Percentiles rank a stretch among this genome's conserved stretches.
These are phyloP conservation scores for Pyrrhoderma noxium DNA, from an alignment of 1,284 basidiomycete species.

Conservation along the genomic window DNA sequence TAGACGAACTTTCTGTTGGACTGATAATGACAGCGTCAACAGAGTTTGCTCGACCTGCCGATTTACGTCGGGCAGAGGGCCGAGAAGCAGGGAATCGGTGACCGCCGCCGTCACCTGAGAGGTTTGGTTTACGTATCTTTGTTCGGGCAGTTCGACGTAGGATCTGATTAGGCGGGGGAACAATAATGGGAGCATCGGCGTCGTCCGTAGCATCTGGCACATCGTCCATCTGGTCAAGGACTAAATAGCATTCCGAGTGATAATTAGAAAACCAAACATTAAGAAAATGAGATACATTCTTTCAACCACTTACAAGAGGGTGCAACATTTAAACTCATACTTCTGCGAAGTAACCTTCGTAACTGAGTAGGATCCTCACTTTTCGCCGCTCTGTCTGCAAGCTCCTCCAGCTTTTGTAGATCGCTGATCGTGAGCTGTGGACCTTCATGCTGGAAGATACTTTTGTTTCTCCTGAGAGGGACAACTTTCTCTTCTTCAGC, in stretches of 20 bases:
- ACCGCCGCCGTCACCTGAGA: conserved; percentile 69
- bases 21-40: conserved; percentile 32
- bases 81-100: conserved; percentile 68
- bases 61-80: conserved; percentile 31
- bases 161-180: conserved; percentile 83
- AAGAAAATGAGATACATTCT: not conserved
- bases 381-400: conserved; percentile 82
- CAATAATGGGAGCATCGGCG: conserved; percentile 83
- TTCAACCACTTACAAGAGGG: conserved; percentile 40
- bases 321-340: conserved; percentile 82
- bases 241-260: conserved; percentile 30
- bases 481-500: conserved; percentile 57
- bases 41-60: conserved; percentile 29
- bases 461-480: conserved; percentile 61
- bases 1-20: conserved; percentile 60
- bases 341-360: conserved; percentile 77
- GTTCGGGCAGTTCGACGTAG: conserved; percentile 89
- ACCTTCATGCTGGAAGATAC: conserved; percentile 50
- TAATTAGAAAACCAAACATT: conserved; percentile 15
- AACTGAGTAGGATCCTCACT: conserved; percentile 82
- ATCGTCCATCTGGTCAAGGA: conserved; percentile 59
- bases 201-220: conserved; percentile 65
- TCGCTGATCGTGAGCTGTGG: conserved; percentile 86
- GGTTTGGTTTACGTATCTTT: conserved; percentile 86
- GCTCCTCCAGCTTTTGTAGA: conserved; percentile 84